These are phyloP conservation scores for Meyerozyma elateridarum DNA, from an alignment of 1,139 yeast species.

Conservation along the genomic window DNA sequence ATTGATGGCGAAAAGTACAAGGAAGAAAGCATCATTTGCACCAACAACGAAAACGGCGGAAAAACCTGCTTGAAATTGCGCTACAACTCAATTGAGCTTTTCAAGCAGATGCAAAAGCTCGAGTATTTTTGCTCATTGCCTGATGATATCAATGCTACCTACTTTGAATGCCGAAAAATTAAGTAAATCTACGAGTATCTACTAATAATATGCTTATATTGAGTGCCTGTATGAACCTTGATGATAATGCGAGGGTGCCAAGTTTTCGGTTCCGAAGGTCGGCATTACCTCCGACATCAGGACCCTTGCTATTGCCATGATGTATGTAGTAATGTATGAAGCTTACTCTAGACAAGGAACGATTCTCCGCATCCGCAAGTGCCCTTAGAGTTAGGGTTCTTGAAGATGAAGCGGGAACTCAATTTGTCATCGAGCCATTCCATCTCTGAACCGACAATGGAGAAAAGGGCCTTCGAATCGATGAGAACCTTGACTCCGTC, in stretches of 20 bases:
- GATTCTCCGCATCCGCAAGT: constrained; percentile 99
- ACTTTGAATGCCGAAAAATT: constrained; percentile 45
- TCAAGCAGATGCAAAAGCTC: constrained; percentile 42
- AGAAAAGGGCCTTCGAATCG: constrained; percentile 91
- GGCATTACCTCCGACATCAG: not conserved
- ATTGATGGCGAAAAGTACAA: constrained; percentile 43
- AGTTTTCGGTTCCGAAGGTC: not conserved
- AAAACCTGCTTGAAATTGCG: constrained; percentile 42
- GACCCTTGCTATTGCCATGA: constrained; percentile 2
- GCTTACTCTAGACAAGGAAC: constrained; percentile 70
- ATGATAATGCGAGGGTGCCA: constrained; percentile 5
- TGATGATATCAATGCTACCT: constrained; percentile 43
- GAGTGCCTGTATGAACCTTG: not conserved
- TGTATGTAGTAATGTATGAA: constrained; percentile 2
- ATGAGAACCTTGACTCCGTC: constrained; percentile 90
- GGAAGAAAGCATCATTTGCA: constrained; percentile 40
- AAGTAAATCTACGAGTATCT: too few species aligned
- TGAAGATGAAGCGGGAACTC: constrained; percentile 83
- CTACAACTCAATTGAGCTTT: constrained; percentile 34
- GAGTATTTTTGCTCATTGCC: constrained; percentile 39
- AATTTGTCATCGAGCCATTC: constrained; percentile 96
- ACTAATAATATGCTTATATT: constrained; percentile 2
- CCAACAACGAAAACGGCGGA: constrained; percentile 36
- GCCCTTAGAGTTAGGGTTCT: constrained; percentile 94
- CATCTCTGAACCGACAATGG: constrained; percentile 96